phyloP scores from a whole-genome alignment of 345 rosid species.

The Syzygium jambos region DNA sequence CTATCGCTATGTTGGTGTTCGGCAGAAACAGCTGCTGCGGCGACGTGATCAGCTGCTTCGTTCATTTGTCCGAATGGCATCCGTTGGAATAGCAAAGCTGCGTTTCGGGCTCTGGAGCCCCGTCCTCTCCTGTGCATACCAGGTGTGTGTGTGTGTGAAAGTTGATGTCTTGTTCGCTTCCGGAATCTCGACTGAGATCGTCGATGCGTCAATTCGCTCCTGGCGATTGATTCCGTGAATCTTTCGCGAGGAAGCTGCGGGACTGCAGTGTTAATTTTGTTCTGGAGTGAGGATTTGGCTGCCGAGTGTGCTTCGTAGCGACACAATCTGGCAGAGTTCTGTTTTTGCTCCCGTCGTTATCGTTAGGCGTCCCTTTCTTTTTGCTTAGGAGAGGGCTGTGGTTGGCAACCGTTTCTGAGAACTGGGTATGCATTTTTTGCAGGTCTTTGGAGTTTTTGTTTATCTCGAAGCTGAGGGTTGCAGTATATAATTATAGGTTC shows the following conservation, averaged over 20 bases:
- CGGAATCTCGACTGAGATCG: not conserved
- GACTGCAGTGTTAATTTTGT: not conserved
- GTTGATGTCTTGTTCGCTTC: not conserved
- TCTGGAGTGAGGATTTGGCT: not conserved
- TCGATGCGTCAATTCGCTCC: not conserved
- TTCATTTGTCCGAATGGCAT: slow-evolving; percentile 92
- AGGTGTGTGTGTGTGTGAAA: not conserved
- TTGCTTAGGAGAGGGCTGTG: not conserved
- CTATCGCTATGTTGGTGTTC: slow-evolving; percentile 44
- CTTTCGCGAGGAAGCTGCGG: not conserved
- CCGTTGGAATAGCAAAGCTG: slow-evolving; percentile 53
- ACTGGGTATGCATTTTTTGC: slow-evolving; percentile 7
- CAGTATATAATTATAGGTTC: not conserved
- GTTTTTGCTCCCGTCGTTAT: not conserved
- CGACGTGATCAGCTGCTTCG: slow-evolving; percentile 32
- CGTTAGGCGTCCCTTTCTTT: not conserved
- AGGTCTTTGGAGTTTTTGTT: slow-evolving; percentile 11
- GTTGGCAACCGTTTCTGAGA: not conserved
- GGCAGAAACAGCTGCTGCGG: slow-evolving; percentile 19
- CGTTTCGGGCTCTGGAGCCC: slow-evolving; percentile 33
- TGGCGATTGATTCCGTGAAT: not conserved
- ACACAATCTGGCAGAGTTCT: not conserved
- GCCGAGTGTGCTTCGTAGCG: not conserved
- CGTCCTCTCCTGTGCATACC: not conserved
- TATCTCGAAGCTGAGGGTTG: not conserved